Percentiles rank a stretch among this genome's conserved stretches.
Evolutionary conservation across 331 rosid species (phyloP).

Genomic region (Malus hybrid): DNA sequence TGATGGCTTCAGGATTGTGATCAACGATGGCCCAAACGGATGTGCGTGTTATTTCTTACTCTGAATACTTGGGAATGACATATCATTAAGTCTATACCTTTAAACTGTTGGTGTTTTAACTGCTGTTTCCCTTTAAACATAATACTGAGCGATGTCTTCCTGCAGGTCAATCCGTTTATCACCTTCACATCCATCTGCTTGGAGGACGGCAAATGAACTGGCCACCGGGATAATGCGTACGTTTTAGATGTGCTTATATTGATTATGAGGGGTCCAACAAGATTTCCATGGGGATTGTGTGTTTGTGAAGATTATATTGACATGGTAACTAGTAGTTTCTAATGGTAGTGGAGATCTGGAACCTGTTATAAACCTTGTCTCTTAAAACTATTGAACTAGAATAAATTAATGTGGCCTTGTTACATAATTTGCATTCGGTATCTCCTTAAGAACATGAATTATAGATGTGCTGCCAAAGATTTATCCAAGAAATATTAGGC

Average conservation of each 20-base stretch:
- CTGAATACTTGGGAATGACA: background rate
- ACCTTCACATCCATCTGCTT: slow-evolving; percentile 80
- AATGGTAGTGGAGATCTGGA: background rate
- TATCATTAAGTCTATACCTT: background rate
- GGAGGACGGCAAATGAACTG: slow-evolving; percentile 95
- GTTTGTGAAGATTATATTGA: background rate
- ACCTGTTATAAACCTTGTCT: background rate
- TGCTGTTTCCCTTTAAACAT: background rate
- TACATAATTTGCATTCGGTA: background rate
- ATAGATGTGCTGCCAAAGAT: too few species aligned
- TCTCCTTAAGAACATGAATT: too few species aligned
- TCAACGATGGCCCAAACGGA: slow-evolving; percentile 84
- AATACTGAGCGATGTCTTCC: background rate
- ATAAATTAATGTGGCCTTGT: background rate
- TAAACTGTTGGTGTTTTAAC: background rate
- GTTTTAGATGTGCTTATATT: background rate
- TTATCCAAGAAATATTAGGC: too few species aligned
- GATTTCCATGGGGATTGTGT: background rate
- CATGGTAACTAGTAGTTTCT: background rate
- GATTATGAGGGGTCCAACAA: background rate
- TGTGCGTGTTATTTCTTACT: slow-evolving; percentile 41
- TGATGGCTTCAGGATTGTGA: slow-evolving; percentile 83
- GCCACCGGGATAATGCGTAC: slow-evolving; percentile 71
- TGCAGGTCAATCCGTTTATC: slow-evolving; percentile 95
- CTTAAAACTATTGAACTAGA: background rate